Evolutionary conservation across 108 stramenopile genomes (phyloP), one percentile per base, ranked within the genome.

Genomic region (Mediolabrus comicus): DNA sequence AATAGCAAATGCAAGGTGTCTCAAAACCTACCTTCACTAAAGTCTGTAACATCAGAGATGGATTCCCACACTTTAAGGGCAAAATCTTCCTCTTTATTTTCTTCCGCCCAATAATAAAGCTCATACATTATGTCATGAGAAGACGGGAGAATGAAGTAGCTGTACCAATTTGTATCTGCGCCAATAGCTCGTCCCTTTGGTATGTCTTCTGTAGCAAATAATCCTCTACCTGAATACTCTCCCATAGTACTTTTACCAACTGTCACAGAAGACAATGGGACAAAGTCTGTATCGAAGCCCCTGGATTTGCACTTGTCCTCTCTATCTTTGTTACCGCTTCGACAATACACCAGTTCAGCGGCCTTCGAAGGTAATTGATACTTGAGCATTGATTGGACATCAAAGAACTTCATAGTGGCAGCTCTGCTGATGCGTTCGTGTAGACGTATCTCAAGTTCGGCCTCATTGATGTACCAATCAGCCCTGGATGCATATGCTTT

Each of bases 401-500:
- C 46, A 49, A 49, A 43, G 1, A 43, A 49, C 22, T 49, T 8
- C 22, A 49, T 2, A 1, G 46, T 9, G 8, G 19, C 46, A 8
- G 46, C 8, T 22, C 46, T 49, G n/a, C 46, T 1, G 22, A 49
- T 49, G 46, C 46, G 46, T 22, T 49, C 19, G 16, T 49, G 46
- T 8, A 49, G 22, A 22, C 69, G 69, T 17, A 89, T 85, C 28
- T 75, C 53, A 0, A 85, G n/a, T 29, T 69, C 30, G 25, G 86
- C 79, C 27, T 66, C 59, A 33, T 72, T 65, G 0, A 34, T 67
- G 39, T 73, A 85, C 86, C 86, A 87, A 10, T 69, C 58, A 10
- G 41, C 54, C 51, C 39, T 33, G n/a, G 79, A 59, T 14, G 67
- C 60, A 32, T 53, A 32, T 12, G 35, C 17, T 49, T 85, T 83